phyloP scores from a whole-genome alignment of 2,329 filamentous ascomycete genomes.

The Ophiostoma angusticollis region DNA sequence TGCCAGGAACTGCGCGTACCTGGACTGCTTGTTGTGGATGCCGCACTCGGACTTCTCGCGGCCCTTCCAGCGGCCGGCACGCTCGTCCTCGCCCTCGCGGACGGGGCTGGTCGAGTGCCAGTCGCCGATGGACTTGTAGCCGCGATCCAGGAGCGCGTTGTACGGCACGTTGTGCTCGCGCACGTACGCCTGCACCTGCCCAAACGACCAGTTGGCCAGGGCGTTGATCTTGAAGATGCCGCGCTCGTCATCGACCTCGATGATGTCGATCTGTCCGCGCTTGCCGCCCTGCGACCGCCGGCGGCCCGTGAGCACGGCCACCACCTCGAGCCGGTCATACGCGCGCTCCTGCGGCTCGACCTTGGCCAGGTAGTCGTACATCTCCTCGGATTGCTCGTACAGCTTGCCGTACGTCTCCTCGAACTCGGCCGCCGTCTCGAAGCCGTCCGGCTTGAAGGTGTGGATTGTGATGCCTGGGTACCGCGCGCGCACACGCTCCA shows the following conservation, averaged over 20 bases:
- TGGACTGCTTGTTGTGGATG: conserved; percentile 94
- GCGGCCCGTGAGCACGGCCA: conserved; percentile 83
- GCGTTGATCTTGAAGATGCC: conserved; percentile 97
- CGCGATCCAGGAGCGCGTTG: conserved; percentile 77
- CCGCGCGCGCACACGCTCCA: conserved; percentile 58
- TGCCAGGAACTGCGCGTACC: conserved; percentile 72
- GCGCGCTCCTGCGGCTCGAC: conserved; percentile 91
- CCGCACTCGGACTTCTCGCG: conserved; percentile 94
- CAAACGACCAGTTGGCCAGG: conserved; percentile 84
- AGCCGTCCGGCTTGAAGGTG: conserved; percentile 75
- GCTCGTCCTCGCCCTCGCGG: conserved; percentile 83
- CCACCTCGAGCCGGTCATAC: conserved; percentile 75
- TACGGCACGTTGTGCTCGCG: conserved; percentile 80
- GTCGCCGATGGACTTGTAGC: conserved; percentile 98
- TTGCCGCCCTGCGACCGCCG: conserved; percentile 86
- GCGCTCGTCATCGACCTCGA: conserved; percentile 79
- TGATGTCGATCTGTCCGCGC: conserved; percentile 76
- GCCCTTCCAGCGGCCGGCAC: conserved; percentile 93
- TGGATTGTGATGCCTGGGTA: conserved; percentile 76
- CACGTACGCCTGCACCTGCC: conserved; percentile 80
- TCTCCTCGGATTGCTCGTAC: conserved; percentile 74
- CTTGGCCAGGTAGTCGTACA: conserved; percentile 96
- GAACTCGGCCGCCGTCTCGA: conserved; percentile 62
- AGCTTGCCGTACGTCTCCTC: conserved; percentile 70
- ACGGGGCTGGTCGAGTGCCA: conserved; percentile 96